Evolutionary conservation across 2,329 filamentous ascomycete species (phyloP), one percentile per base, ranked within the genome.

Genomic region (Penicillium sp.): DNA sequence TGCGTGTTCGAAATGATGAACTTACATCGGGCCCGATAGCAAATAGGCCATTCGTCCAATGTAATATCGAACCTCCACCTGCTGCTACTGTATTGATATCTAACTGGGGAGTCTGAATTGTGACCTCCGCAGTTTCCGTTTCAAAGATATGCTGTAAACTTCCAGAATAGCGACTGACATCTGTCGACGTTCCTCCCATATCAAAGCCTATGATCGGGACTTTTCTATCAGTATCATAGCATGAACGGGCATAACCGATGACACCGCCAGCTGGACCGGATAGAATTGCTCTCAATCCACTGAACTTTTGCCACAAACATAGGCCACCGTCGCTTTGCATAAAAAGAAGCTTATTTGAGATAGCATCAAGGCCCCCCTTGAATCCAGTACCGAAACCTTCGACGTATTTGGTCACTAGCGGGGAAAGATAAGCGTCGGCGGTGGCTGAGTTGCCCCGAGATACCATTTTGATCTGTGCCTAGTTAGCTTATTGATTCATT

Each of bases 71-170:
- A 6, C 74, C 74, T 55, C 92, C 92, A 43, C 91, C 92, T 1
- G 91, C 91, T 1, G 91, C 92, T 0, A 97, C 91, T 0, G 91
- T 96, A 71, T 96, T 96, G 73, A 96, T 95, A 66, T 96, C 90
- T 0, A 96, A 80, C 66, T 95, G 91, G 0, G 91, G 91, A 1
- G 89, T 91, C 66, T 95, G 90, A n/a, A 96, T 93, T 0, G 91
- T 92, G 1, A 96, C 90, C 9, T 91, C 91, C 0, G 91, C 91
- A 1, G 89, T 95, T 0, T 90, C 95, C 0, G 90, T 96, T 74
- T 96, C 91, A 62, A 96, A 96, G 1, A 94, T 90, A 64, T 96
- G 91, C 65, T 96, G 91, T 65, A 94, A 94, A 52, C 88, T 79
- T 16, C 91, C 91, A 56, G 88, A 89, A 65, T 93, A 96, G 54